Evolutionary conservation across 208 protist genomes (phyloP).

Genomic region (Trypanosoma theileri): DNA sequence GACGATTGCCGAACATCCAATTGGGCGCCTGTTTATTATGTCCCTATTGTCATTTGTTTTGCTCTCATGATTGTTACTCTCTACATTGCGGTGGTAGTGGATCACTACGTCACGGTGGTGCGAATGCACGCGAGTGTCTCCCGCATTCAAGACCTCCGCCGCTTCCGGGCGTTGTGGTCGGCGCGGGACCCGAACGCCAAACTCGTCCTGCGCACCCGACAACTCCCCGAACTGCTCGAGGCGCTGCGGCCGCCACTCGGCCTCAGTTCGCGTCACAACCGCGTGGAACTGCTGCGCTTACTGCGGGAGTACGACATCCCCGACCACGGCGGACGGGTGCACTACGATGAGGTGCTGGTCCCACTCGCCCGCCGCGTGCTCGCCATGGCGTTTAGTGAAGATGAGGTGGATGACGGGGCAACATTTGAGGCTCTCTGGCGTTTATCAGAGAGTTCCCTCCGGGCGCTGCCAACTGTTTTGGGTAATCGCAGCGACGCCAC

Average conservation of each 20-base stretch:
- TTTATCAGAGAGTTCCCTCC: slow-evolving; percentile 62
- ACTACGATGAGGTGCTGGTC: slow-evolving; percentile 87
- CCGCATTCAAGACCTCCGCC: slow-evolving; percentile 71
- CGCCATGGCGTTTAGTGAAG: slow-evolving; percentile 73
- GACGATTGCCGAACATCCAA: slow-evolving; percentile 62
- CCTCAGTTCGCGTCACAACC: slow-evolving; percentile 61
- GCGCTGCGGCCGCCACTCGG: slow-evolving; percentile 83
- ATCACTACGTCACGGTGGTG: slow-evolving; percentile 78
- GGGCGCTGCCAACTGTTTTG: slow-evolving; percentile 33
- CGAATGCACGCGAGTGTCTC: slow-evolving; percentile 67
- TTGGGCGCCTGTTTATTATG: slow-evolving; percentile 86
- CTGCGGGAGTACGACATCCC: slow-evolving; percentile 90
- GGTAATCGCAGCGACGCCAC: slow-evolving; percentile 35
- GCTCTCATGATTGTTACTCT: slow-evolving; percentile 69
- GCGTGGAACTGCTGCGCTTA: slow-evolving; percentile 73
- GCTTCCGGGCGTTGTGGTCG: slow-evolving; percentile 80
- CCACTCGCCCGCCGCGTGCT: slow-evolving; percentile 83
- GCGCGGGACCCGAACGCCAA: slow-evolving; percentile 73
- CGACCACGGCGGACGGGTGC: slow-evolving; percentile 70
- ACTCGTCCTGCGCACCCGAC: slow-evolving; percentile 52
- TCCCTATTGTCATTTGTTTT: slow-evolving; percentile 80
- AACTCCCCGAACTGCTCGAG: slow-evolving; percentile 76
- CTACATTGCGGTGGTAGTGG: slow-evolving; percentile 84
- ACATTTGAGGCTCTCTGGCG: slow-evolving; percentile 73
- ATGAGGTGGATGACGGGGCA: slow-evolving; percentile 38